phyloP scores from a whole-genome alignment of 1,139 yeast genomes.

The Lizanozyma gosingica region DNA sequence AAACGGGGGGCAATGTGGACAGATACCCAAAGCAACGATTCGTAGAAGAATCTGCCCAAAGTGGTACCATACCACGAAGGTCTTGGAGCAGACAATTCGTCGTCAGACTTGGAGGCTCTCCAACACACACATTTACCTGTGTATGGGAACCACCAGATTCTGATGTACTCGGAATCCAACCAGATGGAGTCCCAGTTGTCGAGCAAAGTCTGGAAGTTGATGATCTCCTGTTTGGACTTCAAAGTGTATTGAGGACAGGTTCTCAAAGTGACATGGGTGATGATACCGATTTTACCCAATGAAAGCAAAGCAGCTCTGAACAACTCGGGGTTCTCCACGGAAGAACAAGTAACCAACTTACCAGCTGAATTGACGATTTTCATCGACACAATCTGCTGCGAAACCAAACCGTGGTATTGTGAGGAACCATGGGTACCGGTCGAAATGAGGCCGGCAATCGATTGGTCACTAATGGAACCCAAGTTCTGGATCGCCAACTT shows the following conservation, averaged over 20 bases:
- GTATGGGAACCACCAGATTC: conserved; percentile 98
- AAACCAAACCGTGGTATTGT: conserved; percentile 82
- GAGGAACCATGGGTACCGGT: conserved; percentile 98
- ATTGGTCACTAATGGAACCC: conserved; percentile 92
- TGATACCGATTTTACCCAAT: conserved; percentile 85
- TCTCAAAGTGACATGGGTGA: conserved; percentile 80
- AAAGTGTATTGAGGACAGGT: conserved; percentile 79
- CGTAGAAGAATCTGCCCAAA: conserved; percentile 71
- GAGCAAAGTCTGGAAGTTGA: conserved; percentile 64
- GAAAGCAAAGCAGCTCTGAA: conserved; percentile 84
- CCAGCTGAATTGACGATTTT: conserved; percentile 70
- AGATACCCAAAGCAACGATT: conserved; percentile 68
- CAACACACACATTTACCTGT: conserved; percentile 77
- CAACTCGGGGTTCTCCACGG: conserved; percentile 54
- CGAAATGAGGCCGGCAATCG: conserved; percentile 87
- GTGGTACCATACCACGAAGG: conserved; percentile 80
- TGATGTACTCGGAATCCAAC: conserved; percentile 83
- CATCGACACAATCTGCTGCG: conserved; percentile 77
- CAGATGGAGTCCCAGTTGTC: conserved; percentile 66
- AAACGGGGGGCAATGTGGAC: conserved; percentile 63
- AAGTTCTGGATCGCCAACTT: conserved; percentile 81
- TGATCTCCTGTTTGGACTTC: conserved; percentile 73
- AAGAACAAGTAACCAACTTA: conserved; percentile 59
- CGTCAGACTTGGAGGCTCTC: conserved; percentile 70
- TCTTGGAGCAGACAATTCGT: conserved; percentile 57